Evolutionary conservation across 257 asterid species (phyloP).

Genomic region (Solanum boliviense): DNA sequence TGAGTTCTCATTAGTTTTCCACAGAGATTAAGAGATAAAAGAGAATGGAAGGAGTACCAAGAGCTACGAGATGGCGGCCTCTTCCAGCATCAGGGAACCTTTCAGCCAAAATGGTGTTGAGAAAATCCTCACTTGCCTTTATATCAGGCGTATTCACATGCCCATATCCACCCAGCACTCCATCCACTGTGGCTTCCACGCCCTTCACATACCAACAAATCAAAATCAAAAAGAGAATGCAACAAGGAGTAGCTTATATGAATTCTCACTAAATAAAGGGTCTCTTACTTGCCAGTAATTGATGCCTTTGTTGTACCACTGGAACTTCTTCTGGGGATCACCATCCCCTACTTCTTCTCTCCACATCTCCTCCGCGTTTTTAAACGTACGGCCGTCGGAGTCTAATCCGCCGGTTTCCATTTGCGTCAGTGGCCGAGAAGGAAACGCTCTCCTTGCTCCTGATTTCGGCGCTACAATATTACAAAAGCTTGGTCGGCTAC

Average conservation of each 20-base stretch:
- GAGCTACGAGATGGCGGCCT: conserved; percentile 57
- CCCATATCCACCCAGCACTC: conserved; percentile 87
- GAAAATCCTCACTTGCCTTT: conserved; percentile 60
- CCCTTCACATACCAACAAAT: conserved; percentile 42
- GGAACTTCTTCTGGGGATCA: conserved; percentile 37
- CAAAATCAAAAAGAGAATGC: neutral
- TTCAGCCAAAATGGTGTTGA: conserved; percentile 55
- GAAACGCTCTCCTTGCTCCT: neutral
- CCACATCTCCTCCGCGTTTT: conserved; percentile 86
- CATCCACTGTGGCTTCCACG: conserved; percentile 91
- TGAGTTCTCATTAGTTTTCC: neutral
- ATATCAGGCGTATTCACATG: conserved; percentile 76
- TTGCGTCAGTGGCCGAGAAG: neutral
- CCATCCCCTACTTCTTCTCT: conserved; percentile 74
- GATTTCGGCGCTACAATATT: neutral
- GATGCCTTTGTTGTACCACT: conserved; percentile 77
- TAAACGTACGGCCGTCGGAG: conserved; percentile 68
- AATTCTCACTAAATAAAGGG: neutral
- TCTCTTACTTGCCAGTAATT: conserved; percentile 67
- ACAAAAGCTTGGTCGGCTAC: neutral
- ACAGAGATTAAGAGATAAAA: neutral
- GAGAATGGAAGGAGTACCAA: conserved; percentile 41
- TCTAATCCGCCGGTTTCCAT: conserved; percentile 61
- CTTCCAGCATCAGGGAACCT: conserved; percentile 51
- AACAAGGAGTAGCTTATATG: neutral